phyloP scores from a whole-genome alignment of 176 grass and related monocot species.

The Rhynchospora breviuscula region DNA sequence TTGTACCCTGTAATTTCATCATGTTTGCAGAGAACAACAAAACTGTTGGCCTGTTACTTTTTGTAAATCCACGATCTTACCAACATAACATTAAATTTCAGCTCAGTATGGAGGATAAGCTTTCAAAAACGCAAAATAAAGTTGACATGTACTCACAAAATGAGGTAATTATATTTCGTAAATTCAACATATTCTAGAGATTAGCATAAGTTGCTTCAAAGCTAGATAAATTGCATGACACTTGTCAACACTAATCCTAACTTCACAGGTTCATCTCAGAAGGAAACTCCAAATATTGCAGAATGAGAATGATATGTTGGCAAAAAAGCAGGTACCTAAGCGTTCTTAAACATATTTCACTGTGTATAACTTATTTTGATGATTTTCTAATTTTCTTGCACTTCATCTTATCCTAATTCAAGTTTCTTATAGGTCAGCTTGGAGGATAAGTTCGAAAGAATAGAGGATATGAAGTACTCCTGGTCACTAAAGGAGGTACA shows the following conservation, averaged over 20 bases:
- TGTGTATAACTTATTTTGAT: background rate
- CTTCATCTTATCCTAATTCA: conserved; percentile 6
- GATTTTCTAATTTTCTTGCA: conserved; percentile 1
- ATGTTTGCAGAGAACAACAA: background rate
- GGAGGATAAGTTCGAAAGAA: conserved; percentile 46
- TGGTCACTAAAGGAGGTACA: conserved; percentile 56
- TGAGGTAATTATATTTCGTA: conserved; percentile 41
- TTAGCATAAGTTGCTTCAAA: conserved; percentile 1
- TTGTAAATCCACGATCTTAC: conserved; percentile 13
- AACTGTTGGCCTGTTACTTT: conserved; percentile 22
- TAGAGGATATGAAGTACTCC: conserved; percentile 42
- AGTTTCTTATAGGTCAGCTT: conserved; percentile 49
- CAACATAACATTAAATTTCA: conserved; percentile 27
- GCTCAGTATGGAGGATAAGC: conserved; percentile 41
- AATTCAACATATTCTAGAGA: background rate
- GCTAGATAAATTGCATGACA: background rate
- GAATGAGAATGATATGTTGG: conserved; percentile 41
- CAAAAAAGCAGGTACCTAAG: conserved; percentile 63
- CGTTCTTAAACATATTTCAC: conserved; percentile 19
- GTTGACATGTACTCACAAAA: conserved; percentile 39
- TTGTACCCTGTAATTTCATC: conserved; percentile 10
- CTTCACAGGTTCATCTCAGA: conserved; percentile 45
- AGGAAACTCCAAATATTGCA: conserved; percentile 62
- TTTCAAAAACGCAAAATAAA: conserved; percentile 53
- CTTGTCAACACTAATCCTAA: background rate